A percentile compares a stretch with the other conserved stretches of the same genome.
These are phyloP conservation scores for Starmerella vaccinii DNA, from an alignment of 805 yeast species.

Conservation along the genomic window DNA sequence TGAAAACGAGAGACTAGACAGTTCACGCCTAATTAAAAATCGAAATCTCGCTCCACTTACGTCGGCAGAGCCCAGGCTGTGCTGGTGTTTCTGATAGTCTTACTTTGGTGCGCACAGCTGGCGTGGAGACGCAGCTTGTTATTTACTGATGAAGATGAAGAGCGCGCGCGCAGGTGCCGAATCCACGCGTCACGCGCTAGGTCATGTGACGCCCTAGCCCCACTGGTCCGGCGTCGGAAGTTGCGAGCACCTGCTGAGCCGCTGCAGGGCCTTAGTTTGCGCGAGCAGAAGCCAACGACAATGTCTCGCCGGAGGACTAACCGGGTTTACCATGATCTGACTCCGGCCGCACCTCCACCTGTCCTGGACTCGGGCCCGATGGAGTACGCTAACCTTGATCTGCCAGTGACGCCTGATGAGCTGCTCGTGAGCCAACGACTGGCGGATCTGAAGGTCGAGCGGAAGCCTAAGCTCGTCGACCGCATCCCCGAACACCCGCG, in stretches of 20 bases:
- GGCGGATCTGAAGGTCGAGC: conserved; percentile 2
- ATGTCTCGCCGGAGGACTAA: conserved; percentile 10
- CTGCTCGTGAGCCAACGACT: conserved; percentile 9
- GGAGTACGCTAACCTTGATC: neutral
- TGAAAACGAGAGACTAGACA: too few species aligned
- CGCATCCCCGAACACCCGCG: conserved; percentile 14
- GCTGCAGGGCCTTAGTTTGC: neutral
- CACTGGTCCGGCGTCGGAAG: neutral
- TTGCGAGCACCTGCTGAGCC: neutral
- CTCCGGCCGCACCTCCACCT: neutral
- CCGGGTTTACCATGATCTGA: conserved; percentile 22
- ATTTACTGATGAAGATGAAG: neutral
- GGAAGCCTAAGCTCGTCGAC: conserved; percentile 6
- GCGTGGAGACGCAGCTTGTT: neutral
- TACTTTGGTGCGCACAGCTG: too few species aligned
- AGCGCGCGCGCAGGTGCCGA: neutral
- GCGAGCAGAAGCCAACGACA: neutral
- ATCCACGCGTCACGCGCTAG: neutral
- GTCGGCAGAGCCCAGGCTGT: too few species aligned
- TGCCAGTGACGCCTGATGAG: conserved; percentile 10
- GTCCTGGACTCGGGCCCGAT: neutral
- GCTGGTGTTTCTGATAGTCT: too few species aligned
- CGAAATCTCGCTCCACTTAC: too few species aligned
- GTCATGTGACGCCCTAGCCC: neutral
- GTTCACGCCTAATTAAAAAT: too few species aligned